phyloP scores from a whole-genome alignment of 257 asterid genomes.

The Asclepias syriaca region DNA sequence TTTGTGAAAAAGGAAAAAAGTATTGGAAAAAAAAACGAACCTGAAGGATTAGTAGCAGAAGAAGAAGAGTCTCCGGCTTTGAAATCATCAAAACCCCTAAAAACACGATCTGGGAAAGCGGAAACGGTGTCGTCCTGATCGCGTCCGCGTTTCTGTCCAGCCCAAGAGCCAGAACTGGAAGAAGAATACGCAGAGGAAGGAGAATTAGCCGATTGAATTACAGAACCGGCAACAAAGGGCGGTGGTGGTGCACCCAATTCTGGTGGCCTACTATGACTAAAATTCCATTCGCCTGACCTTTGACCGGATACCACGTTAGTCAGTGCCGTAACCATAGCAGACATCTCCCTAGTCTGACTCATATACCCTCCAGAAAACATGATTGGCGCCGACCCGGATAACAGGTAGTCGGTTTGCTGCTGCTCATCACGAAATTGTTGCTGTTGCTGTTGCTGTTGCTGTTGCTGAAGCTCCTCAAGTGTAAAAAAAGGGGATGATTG shows the following conservation, averaged over 20 bases:
- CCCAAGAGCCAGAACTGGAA: conserved; percentile 69
- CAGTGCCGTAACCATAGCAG: conserved; percentile 66
- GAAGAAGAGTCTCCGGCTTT: conserved; percentile 40
- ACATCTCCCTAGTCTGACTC: conserved; percentile 42
- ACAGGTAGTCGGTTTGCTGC: conserved; percentile 34
- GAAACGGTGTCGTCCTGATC: conserved; percentile 44
- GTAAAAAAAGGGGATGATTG: conserved; percentile 14
- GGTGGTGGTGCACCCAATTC: conserved; percentile 12
- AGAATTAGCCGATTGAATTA: conserved; percentile 27
- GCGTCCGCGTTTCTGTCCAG: conserved; percentile 70
- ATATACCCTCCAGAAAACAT: conserved; percentile 28
- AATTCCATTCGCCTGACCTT: conserved; percentile 27
- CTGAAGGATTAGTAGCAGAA: conserved; percentile 38
- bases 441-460: conserved; percentile 26
- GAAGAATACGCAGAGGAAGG: conserved; percentile 58
- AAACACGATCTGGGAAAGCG: conserved; percentile 28
- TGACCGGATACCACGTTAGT: conserved; percentile 58
- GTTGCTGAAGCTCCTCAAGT: conserved; percentile 26
- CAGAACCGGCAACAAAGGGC: conserved; percentile 23
- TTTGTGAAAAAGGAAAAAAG: background rate
- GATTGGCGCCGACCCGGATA: conserved; percentile 34
- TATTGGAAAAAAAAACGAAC: conserved; percentile 14
- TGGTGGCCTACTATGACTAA: conserved; percentile 4
- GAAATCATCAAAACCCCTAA: conserved; percentile 26
- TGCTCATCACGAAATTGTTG: conserved; percentile 13